Conservation (phyloP, 1,284 basidiomycete genomes). For the Rhizopogon parksii region DNA sequence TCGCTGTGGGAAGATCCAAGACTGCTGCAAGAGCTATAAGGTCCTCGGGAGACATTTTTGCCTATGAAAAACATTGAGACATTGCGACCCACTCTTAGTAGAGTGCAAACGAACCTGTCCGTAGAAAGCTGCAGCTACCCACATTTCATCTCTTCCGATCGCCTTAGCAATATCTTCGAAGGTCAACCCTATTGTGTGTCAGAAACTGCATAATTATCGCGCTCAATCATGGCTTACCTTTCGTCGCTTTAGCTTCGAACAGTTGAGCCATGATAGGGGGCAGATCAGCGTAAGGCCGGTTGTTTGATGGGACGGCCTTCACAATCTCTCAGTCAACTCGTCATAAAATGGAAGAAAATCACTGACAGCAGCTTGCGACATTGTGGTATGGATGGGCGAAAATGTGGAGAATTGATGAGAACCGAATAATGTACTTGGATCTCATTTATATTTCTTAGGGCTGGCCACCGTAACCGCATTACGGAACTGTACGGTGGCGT, state of each 20-base stretch:
- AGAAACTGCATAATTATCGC: conserved; percentile 5
- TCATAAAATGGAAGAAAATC: background rate
- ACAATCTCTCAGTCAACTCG: conserved; percentile 1
- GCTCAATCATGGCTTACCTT: conserved; percentile 35
- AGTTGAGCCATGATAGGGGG: conserved; percentile 45
- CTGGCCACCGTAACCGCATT: too few species aligned
- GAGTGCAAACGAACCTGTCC: conserved; percentile 52
- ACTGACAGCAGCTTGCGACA: conserved; percentile 36
- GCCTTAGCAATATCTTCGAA: conserved; percentile 68
- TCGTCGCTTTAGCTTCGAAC: conserved; percentile 63
- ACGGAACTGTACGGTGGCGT: too few species aligned
- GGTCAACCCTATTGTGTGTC: conserved; percentile 44
- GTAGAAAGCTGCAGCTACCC: conserved; percentile 84
- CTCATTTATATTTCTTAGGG: conserved; percentile 3
- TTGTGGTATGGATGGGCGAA: conserved; percentile 14
- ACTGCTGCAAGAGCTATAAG: conserved; percentile 45
- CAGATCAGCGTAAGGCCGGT: conserved; percentile 44
- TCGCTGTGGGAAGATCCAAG: conserved; percentile 39
- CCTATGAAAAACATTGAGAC: conserved; percentile 34
- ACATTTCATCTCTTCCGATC: conserved; percentile 77
- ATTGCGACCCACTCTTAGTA: conserved; percentile 2
- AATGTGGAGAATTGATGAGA: background rate
- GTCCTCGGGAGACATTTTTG: conserved; percentile 61
- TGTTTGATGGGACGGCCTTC: conserved; percentile 39
- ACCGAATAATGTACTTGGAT: background rate